A percentile compares a stretch with the other conserved stretches of the same genome.
Evolutionary conservation across 1,139 yeast genomes (phyloP).

Genomic region (Candida sp.): DNA sequence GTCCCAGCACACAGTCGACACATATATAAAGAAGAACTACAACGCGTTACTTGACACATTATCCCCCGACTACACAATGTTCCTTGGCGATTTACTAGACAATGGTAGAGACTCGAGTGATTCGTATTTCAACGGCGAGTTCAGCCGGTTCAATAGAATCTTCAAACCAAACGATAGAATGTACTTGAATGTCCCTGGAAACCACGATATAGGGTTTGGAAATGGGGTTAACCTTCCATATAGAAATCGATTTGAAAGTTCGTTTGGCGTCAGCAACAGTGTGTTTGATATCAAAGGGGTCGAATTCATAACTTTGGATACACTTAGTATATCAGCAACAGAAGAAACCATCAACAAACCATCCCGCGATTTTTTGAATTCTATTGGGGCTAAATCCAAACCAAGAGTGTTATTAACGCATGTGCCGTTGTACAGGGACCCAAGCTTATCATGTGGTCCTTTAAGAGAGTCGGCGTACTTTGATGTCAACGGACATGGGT

Average conservation of each 20-base stretch:
- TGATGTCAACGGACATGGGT: constrained; percentile 38
- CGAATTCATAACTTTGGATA: constrained; percentile 51
- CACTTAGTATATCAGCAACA: constrained; percentile 45
- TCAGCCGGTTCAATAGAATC: constrained; percentile 40
- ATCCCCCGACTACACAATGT: constrained; percentile 49
- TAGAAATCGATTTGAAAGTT: constrained; percentile 38
- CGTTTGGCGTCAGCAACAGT: constrained; percentile 47
- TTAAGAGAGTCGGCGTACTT: constrained; percentile 37
- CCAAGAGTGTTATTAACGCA: constrained; percentile 50
- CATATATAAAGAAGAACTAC: constrained; percentile 52
- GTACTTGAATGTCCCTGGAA: constrained; percentile 48
- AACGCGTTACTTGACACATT: constrained; percentile 36
- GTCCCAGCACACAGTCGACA: constrained; percentile 54
- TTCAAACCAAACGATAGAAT: constrained; percentile 23
- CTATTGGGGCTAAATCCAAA: constrained; percentile 13
- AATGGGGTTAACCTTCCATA: constrained; percentile 44
- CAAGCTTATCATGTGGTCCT: constrained; percentile 44
- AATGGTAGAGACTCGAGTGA: constrained; percentile 52
- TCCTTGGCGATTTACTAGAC: constrained; percentile 59
- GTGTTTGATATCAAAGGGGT: constrained; percentile 36
- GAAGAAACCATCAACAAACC: constrained; percentile 28
- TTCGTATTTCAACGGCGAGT: constrained; percentile 40
- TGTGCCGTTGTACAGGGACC: constrained; percentile 52
- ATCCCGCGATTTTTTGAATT: constrained; percentile 31
- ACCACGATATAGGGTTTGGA: constrained; percentile 62